A percentile compares a stretch with the other conserved stretches of the same genome.
Evolutionary conservation across 2,329 filamentous ascomycete species (phyloP).

Genomic region (Neoscytalidium dimidiatum): DNA sequence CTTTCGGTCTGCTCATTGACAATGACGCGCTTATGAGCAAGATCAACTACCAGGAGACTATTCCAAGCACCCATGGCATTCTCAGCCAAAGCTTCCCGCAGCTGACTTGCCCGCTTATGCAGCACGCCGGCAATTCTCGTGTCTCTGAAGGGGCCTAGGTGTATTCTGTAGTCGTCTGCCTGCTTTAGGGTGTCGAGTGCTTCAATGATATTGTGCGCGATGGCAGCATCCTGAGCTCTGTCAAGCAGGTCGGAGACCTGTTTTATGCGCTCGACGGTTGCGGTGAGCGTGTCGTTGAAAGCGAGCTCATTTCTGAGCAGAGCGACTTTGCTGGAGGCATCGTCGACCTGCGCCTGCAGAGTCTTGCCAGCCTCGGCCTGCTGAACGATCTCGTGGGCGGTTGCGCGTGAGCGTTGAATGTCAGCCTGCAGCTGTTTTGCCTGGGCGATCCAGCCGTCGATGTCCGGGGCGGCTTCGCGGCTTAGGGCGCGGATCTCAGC

Average conservation of each 20-base stretch:
- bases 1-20: constrained; percentile 57
- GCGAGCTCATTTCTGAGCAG: constrained; percentile 60
- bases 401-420: constrained; percentile 75
- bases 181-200: constrained; percentile 53
- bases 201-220: constrained; percentile 45
- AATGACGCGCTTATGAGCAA: constrained; percentile 55
- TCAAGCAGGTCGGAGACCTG: constrained; percentile 53
- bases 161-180: constrained; percentile 57
- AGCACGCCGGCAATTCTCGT: constrained; percentile 67
- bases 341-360: constrained; percentile 65
- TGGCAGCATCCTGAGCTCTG: constrained; percentile 47
- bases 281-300: constrained; percentile 58
- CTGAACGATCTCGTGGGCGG: constrained; percentile 78
- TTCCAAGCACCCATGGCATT: constrained; percentile 73
- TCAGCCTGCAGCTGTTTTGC: constrained; percentile 84
- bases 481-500: constrained; percentile 75
- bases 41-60: constrained; percentile 64
- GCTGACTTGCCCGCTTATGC: constrained; percentile 62
- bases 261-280: constrained; percentile 53
- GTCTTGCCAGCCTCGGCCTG: constrained; percentile 70
- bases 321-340: constrained; percentile 56
- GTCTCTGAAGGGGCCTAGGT: constrained; percentile 61
- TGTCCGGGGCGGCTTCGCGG: constrained; percentile 73
- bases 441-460: constrained; percentile 83
- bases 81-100: constrained; percentile 67